phyloP scores from a whole-genome alignment of 2,329 filamentous ascomycete genomes.

The Daldinia sp. region DNA sequence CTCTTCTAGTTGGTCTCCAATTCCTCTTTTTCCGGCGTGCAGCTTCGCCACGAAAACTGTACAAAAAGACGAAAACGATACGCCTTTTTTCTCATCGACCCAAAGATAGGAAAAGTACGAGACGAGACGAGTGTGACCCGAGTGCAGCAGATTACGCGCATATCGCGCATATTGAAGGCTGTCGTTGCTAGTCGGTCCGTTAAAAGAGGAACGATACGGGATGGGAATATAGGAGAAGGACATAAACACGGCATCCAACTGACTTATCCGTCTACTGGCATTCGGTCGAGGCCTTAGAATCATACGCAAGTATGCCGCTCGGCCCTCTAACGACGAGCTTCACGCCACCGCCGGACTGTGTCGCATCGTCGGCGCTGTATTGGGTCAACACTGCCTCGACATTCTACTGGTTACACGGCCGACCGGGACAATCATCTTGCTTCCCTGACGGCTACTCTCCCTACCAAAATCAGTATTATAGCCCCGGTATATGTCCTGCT shows the following conservation, averaged over 20 bases:
- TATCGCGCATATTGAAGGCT: background rate
- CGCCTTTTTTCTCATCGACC: background rate
- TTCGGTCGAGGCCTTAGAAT: background rate
- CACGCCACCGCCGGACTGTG: slow-evolving; percentile 25
- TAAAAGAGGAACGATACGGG: background rate
- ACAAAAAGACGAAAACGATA: background rate
- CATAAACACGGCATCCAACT: background rate
- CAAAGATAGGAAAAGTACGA: background rate
- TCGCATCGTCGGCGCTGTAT: slow-evolving; percentile 27
- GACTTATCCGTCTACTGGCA: background rate
- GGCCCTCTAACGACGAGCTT: slow-evolving; percentile 30
- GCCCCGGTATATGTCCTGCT: slow-evolving; percentile 25
- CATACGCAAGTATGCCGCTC: slow-evolving; percentile 19
- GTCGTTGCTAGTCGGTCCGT: background rate
- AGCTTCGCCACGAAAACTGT: background rate
- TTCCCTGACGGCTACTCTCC: slow-evolving; percentile 33
- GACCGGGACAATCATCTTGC: slow-evolving; percentile 27
- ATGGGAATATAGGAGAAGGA: background rate
- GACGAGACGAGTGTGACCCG: background rate
- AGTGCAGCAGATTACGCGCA: background rate
- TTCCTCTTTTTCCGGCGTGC: background rate
- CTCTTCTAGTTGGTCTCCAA: background rate
- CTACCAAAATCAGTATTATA: slow-evolving; percentile 32
- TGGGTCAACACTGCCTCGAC: slow-evolving; percentile 28
- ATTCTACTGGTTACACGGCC: slow-evolving; percentile 32